Base-by-base conservation (phyloP, 139 green algal genomes). In the Coelastrella sp. region DNA sequence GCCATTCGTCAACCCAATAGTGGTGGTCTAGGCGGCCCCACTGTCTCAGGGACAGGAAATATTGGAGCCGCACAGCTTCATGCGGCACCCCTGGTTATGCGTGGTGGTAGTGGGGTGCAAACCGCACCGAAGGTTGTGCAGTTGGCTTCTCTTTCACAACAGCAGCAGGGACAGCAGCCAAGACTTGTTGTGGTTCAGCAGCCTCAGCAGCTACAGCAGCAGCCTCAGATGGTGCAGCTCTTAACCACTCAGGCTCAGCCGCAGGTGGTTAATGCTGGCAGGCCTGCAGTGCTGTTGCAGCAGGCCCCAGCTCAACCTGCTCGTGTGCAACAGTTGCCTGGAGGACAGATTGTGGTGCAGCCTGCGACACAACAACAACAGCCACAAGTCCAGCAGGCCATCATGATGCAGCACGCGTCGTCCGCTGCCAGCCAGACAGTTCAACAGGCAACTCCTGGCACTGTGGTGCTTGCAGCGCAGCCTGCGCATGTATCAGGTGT, bases 161-260 rank as follows among this genome's bases (percentile, higher is more conserved):
- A 68, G 83, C 83, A 88, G 66, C 83, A 80, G 83, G 58, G 58
- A 86, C 80, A 61, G 17, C 78, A 85, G 19, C 20, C 32, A 54
- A 64, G 66, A 47, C 65, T 54, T 65, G 32, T 57, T n/a, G 59
- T 23, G 16, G 22, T 47, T 17, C 64, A 78, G 83, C 83, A 80
- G 20, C 23, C 19, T 3, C 11, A 79, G 54, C 65, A 56, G 68
- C 66, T 57, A 54, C 83, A 88, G 83, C 66, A 80, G 83, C 56
- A 71, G 78, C 56, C 5, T 6, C 32, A 84, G 78, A 13, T 86
- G 60, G 20, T 86, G 56, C 80, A 85, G 56, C 6, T 73, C 8
- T 5, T 54, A 20, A 56, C 80, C 16, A 5, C 58, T n/a, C 77
- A 83, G 73, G 22, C 22, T 8, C 75, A 81, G 79, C 79, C 23